Evolutionary conservation across 768 basidiomycete species (phyloP).

Genomic region (Coprinopsis strossmayeri): DNA sequence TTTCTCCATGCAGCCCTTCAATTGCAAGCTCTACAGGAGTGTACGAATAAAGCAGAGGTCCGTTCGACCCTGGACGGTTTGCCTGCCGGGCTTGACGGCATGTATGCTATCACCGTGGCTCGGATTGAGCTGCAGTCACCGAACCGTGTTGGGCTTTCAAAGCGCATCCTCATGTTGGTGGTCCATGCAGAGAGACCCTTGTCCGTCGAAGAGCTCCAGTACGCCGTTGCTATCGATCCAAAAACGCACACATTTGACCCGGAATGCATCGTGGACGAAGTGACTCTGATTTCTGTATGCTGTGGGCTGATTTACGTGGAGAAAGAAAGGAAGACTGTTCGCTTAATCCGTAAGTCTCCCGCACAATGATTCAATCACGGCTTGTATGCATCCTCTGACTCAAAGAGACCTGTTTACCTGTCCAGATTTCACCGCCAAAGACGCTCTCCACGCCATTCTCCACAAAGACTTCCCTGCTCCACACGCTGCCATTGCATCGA

Average conservation of each 20-base stretch:
- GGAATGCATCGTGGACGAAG: neutral
- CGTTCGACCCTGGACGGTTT: neutral
- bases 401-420: neutral
- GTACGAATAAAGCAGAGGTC: neutral
- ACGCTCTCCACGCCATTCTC: neutral
- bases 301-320: constrained; percentile 5
- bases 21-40: constrained; percentile 2
- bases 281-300: neutral
- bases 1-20: constrained; percentile 6
- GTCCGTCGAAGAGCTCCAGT: neutral
- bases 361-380: neutral
- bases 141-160: neutral
- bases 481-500: neutral
- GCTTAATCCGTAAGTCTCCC: constrained; percentile 4
- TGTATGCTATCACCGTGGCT: constrained; percentile 2
- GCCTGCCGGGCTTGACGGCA: neutral
- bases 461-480: neutral
- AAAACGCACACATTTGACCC: neutral
- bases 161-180: constrained; percentile 4
- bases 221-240: neutral
- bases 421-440: constrained; percentile 7
- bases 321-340: neutral
- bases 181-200: neutral
- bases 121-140: neutral
- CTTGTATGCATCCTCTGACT: neutral